Conservation (phyloP, 1,139 yeast genomes). For the Kazachstania sp. region DNA sequence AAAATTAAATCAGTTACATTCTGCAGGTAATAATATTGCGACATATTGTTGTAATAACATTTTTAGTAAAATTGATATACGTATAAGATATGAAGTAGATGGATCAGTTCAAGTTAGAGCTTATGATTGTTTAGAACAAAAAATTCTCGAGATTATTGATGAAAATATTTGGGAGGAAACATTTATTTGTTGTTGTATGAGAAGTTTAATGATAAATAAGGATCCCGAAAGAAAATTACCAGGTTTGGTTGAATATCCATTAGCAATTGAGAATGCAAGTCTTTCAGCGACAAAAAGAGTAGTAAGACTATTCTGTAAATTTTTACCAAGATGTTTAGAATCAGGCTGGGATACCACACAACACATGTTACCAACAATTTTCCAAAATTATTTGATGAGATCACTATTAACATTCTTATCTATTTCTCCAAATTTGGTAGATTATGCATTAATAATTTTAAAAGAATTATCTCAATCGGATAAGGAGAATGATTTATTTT, state of each 20-base stretch:
- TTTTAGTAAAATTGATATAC: slow-evolving; percentile 57
- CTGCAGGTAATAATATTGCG: slow-evolving; percentile 10
- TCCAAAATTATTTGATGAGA: slow-evolving; percentile 69
- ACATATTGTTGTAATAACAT: slow-evolving; percentile 58
- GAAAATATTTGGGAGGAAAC: slow-evolving; percentile 67
- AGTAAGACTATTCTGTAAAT: slow-evolving; percentile 49
- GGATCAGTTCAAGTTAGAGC: slow-evolving; percentile 36
- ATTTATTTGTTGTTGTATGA: slow-evolving; percentile 62
- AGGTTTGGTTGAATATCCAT: slow-evolving; percentile 38
- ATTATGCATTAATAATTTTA: slow-evolving; percentile 49
- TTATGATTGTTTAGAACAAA: slow-evolving; percentile 30
- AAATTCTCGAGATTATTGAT: slow-evolving; percentile 23
- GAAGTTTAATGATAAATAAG: slow-evolving; percentile 63
- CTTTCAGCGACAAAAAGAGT: slow-evolving; percentile 45
- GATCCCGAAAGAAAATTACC: slow-evolving; percentile 57
- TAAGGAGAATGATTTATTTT: slow-evolving; percentile 46
- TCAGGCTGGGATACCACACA: slow-evolving; percentile 60
- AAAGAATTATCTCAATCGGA: slow-evolving; percentile 37
- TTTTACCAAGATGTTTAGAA: slow-evolving; percentile 58
- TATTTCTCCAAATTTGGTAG: slow-evolving; percentile 52
- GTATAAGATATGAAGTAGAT: slow-evolving; percentile 59
- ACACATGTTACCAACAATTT: slow-evolving; percentile 46
- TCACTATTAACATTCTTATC: slow-evolving; percentile 58
- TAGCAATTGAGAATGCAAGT: slow-evolving; percentile 34
- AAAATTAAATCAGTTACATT: slow-evolving; percentile 37